These are phyloP conservation scores for Wickerhamiella dianesei DNA, from an alignment of 805 yeast species.

Conservation along the genomic window DNA sequence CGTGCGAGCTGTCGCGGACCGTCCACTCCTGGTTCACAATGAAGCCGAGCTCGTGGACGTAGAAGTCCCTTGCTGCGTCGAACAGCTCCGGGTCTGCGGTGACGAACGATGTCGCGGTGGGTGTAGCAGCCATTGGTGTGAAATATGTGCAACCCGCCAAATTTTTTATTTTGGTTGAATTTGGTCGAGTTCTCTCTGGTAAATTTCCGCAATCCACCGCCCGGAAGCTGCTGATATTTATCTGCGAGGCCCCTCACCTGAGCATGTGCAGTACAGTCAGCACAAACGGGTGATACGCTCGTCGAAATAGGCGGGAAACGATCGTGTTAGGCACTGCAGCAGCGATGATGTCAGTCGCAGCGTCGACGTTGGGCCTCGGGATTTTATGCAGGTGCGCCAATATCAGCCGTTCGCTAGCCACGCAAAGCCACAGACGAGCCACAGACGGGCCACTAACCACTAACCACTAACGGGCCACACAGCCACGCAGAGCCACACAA, in stretches of 20 bases:
- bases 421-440: too few relatives aligned
- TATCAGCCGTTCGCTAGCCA: too few relatives aligned
- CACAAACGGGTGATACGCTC: not conserved
- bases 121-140: constrained; percentile 26
- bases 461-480: too few relatives aligned
- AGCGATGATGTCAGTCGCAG: not conserved
- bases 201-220: too few relatives aligned
- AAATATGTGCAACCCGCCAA: too few relatives aligned
- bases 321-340: not conserved
- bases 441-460: too few relatives aligned
- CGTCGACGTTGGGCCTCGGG: too few relatives aligned
- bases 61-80: constrained; percentile 41
- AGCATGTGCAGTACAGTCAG: not conserved
- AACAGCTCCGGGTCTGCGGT: constrained; percentile 38
- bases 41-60: constrained; percentile 34
- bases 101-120: constrained; percentile 20
- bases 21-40: constrained; percentile 26
- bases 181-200: too few relatives aligned
- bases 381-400: too few relatives aligned
- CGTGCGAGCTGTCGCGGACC: constrained; percentile 15
- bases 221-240: not conserved
- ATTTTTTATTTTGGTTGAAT: too few relatives aligned
- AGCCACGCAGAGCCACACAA: too few relatives aligned
- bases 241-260: not conserved
- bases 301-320: not conserved